A percentile compares a stretch with the other conserved stretches of the same genome.
Evolutionary conservation across 805 yeast species (phyloP).

Genomic region (Starmerella floris): DNA sequence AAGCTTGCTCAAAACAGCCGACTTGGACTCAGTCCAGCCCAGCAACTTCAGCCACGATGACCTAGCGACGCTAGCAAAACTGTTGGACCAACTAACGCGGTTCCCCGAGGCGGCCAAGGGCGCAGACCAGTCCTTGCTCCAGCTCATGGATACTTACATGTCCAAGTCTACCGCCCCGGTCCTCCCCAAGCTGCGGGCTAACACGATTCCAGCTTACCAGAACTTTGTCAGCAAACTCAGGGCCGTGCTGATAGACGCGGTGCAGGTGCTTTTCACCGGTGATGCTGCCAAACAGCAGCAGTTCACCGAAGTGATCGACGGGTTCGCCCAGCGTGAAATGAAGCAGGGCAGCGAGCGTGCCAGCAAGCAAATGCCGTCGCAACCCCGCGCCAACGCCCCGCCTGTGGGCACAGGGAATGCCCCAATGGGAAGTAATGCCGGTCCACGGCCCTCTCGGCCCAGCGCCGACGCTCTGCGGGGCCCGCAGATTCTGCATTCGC

Average conservation of each 20-base stretch:
- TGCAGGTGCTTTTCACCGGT: conserved; percentile 7
- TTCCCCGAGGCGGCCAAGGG: conserved; percentile 15
- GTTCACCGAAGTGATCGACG: neutral
- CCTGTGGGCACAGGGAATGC: no score
- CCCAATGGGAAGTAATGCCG: neutral
- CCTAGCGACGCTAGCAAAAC: conserved; percentile 24
- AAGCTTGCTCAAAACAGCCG: conserved; percentile 26
- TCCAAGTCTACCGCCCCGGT: conserved; percentile 8
- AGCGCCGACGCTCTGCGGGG: neutral
- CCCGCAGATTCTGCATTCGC: no score
- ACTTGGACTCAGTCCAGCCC: conserved; percentile 21
- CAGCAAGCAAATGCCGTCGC: neutral
- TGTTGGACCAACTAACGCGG: conserved; percentile 3
- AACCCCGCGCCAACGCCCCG: neutral
- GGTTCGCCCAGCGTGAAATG: conserved; percentile 7
- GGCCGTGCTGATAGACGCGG: conserved; percentile 8
- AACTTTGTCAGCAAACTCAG: conserved; percentile 9
- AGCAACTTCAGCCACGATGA: conserved; percentile 17
- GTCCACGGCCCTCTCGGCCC: no score
- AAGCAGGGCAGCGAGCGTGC: neutral
- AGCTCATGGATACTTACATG: conserved; percentile 16
- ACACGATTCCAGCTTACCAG: neutral
- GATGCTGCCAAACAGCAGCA: conserved; percentile 5
- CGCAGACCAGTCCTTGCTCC: conserved; percentile 19
- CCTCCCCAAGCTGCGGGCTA: neutral